Percentiles rank a stretch among this genome's conserved stretches.
Conservation (phyloP, 257 asterid genomes). For the Anisodus acutangulus region DNA sequence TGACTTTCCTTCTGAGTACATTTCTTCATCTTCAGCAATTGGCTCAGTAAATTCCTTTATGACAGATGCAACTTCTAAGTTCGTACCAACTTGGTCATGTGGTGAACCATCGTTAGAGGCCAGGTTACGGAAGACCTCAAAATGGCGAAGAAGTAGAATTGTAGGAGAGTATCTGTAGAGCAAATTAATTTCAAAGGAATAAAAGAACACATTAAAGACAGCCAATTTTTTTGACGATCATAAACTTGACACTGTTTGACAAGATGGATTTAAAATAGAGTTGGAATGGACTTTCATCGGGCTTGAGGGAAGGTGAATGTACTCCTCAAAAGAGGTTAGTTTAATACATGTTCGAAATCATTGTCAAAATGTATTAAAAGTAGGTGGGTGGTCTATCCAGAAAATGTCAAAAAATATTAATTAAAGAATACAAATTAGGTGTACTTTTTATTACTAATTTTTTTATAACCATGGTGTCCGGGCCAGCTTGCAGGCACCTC, state of each 20-base stretch:
- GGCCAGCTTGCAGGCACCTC: no score
- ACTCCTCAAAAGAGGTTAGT: not conserved
- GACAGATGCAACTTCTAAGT: slow-evolving; percentile 85
- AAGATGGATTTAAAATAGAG: not conserved
- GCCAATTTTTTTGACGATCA: not conserved
- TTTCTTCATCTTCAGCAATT: slow-evolving; percentile 51
- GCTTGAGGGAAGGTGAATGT: not conserved
- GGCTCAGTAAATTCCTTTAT: slow-evolving; percentile 88
- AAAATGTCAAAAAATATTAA: not conserved
- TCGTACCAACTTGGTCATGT: slow-evolving; percentile 79
- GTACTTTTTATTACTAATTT: not conserved
- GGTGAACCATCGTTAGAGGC: slow-evolving; percentile 79
- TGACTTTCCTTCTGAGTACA: slow-evolving; percentile 50
- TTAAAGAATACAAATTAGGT: not conserved
- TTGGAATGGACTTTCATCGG: not conserved
- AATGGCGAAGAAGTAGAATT: slow-evolving; percentile 91
- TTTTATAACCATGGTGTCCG: no score
- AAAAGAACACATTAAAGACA: slow-evolving; percentile 9
- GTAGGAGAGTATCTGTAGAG: slow-evolving; percentile 75
- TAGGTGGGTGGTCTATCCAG: not conserved
- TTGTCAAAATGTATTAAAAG: not conserved
- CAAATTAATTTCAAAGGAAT: slow-evolving; percentile 1
- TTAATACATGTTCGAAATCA: not conserved
- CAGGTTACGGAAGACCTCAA: slow-evolving; percentile 74
- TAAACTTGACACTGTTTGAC: slow-evolving; percentile 4